Conservation (phyloP, 495 filamentous ascomycete genomes). For the Lasiosphaeria ovina region DNA sequence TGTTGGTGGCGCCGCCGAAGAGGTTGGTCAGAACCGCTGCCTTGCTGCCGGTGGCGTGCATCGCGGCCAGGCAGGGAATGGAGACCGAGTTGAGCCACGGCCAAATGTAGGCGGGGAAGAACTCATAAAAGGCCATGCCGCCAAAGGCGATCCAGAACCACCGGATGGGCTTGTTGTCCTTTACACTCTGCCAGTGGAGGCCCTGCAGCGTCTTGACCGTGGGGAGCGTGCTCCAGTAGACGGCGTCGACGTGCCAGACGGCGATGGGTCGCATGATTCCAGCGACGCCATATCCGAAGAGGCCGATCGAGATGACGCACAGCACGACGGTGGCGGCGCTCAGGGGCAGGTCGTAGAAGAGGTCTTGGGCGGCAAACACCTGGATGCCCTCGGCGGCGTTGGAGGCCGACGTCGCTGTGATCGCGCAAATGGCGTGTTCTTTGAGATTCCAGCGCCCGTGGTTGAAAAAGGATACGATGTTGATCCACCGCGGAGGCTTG, state of each 20-base stretch:
- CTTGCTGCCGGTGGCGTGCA: slow-evolving; percentile 36
- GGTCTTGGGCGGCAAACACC: slow-evolving; percentile 42
- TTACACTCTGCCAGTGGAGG: slow-evolving; percentile 36
- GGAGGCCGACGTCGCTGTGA: slow-evolving; percentile 44
- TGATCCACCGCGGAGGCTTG: slow-evolving; percentile 14
- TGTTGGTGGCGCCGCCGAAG: slow-evolving; percentile 55
- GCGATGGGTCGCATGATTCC: slow-evolving; percentile 52
- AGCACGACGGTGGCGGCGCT: slow-evolving; percentile 39
- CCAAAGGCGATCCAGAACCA: slow-evolving; percentile 43
- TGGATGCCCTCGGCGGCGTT: slow-evolving; percentile 33
- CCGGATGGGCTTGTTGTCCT: slow-evolving; percentile 36
- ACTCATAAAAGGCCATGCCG: slow-evolving; percentile 48
- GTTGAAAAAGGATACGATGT: slow-evolving; percentile 39
- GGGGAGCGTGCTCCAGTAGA: slow-evolving; percentile 44
- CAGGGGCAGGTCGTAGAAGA: slow-evolving; percentile 44
- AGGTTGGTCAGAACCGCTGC: slow-evolving; percentile 54
- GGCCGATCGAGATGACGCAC: slow-evolving; percentile 40
- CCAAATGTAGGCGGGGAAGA: slow-evolving; percentile 55
- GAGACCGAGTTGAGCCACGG: slow-evolving; percentile 54
- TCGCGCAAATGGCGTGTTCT: slow-evolving; percentile 44
- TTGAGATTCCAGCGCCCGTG: slow-evolving; percentile 41
- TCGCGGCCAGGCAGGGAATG: slow-evolving; percentile 54
- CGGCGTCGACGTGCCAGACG: slow-evolving; percentile 53
- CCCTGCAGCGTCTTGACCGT: slow-evolving; percentile 43
- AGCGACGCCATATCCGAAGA: slow-evolving; percentile 55